Base-by-base conservation (phyloP, 2,329 filamentous ascomycete species). In the Fusarium mexicanum region DNA sequence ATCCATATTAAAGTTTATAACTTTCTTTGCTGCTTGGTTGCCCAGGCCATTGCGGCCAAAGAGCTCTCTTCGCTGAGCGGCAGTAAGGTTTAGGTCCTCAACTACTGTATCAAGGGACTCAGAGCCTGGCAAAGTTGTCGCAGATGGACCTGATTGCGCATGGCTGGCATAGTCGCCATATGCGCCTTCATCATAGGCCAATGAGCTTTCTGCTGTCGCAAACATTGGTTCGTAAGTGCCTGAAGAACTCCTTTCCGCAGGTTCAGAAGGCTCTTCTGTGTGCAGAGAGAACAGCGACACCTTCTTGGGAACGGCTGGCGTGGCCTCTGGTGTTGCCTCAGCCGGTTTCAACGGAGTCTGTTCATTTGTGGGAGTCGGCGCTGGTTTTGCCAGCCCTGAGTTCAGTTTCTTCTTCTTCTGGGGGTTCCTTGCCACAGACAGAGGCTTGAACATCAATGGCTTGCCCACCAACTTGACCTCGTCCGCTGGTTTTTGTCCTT, bases 1-100 rank as follows among this genome's bases (percentile, higher is more conserved):
- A 80, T 97, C 94, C 74, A 94, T 95, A 84, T 97, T 94, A 88
- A 98, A 98, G 78, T 93, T 95, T 72, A 95, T 88, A 43, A 98
- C 88, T 48, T 89, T 91, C n/a, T 89, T 85, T 13, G 81, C 78
- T 22, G 79, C 76, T 46, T 79, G 79, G 38, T 80, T 80, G 50
- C 81, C 77, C 35, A 73, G 79, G 29, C 87, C 87, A 29, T 82
- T 82, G 10, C 95, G 92, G 3, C 96, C 96, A 79, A 98, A 96
- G 8, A 98, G 89, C 80, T 97, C 95, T 47, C 96, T 91, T 46
- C 92, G 89, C 73, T 94, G 92, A 0, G 93, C 88, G 10, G 91
- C 89, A 8, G 94, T 93, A 20, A 98, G 90, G 73, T 96, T 93
- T 44, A 98, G 88, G 71, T 94, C 91, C 64, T 91, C 85, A 8